Percentiles rank a stretch among this genome's conserved stretches.
Conservation (phyloP, 768 basidiomycete genomes). For the Austroboletus eburneus region DNA sequence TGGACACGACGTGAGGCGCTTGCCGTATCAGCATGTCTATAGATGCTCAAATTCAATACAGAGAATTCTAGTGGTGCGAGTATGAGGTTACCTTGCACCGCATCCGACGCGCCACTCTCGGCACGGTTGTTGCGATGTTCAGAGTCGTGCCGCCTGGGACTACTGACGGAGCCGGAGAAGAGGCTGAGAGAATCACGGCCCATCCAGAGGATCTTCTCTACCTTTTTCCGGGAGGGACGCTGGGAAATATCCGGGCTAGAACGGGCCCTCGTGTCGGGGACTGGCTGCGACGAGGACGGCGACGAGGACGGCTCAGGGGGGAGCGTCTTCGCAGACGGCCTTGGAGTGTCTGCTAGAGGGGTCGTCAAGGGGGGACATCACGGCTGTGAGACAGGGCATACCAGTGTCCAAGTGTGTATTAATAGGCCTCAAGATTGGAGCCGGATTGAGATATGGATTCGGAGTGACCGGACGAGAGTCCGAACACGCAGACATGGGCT, state of each 20-base stretch:
- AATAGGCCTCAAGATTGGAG: slow-evolving; percentile 22
- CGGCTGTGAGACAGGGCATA: slow-evolving; percentile 4
- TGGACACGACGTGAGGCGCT: slow-evolving; percentile 5
- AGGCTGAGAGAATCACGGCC: slow-evolving; percentile 28
- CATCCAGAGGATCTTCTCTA: slow-evolving; percentile 32
- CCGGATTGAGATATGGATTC: slow-evolving; percentile 37
- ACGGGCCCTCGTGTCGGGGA: no score
- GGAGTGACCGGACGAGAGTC: slow-evolving; percentile 20
- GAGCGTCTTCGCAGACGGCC: background rate
- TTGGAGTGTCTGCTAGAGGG: slow-evolving; percentile 15
- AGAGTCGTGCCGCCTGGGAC: slow-evolving; percentile 8
- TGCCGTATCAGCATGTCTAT: slow-evolving; percentile 19
- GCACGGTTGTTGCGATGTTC: slow-evolving; percentile 14
- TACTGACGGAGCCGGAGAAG: slow-evolving; percentile 18
- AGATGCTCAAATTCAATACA: slow-evolving; percentile 1
- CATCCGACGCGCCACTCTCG: slow-evolving; percentile 15
- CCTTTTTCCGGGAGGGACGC: slow-evolving; percentile 30
- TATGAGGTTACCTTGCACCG: slow-evolving; percentile 23
- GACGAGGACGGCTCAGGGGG: slow-evolving; percentile 1
- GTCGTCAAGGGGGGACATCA: background rate
- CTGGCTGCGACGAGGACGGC: no score
- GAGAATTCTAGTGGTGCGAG: background rate
- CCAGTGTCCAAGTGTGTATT: slow-evolving; percentile 10
- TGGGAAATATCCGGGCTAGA: slow-evolving; percentile 5
- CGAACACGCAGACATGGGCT: slow-evolving; percentile 6